phyloP scores from a whole-genome alignment of 31 red algal genomes.

The Asparagopsis taxiformis region DNA sequence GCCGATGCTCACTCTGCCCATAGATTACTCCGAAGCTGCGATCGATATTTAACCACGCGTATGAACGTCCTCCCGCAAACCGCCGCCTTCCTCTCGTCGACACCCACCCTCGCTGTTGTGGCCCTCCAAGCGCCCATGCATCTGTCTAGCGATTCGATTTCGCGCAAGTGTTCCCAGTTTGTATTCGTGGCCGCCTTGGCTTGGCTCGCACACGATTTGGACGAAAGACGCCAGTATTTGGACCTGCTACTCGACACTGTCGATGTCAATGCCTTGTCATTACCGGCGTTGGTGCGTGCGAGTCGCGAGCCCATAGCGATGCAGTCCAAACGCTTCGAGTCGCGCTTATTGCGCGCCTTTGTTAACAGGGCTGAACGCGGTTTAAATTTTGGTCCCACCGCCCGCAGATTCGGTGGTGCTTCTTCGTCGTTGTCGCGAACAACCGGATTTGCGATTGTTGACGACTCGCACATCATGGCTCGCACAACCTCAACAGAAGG shows the following conservation, averaged over 20 bases:
- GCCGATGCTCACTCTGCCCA: constrained; percentile 7
- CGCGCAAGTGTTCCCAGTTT: background rate
- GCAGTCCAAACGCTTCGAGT: background rate
- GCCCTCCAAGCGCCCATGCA: background rate
- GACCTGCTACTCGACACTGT: background rate
- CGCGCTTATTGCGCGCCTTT: constrained; percentile 7
- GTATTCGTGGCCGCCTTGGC: constrained; percentile 6
- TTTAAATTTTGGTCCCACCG: background rate
- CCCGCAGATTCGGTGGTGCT: background rate
- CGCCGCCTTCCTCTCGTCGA: background rate
- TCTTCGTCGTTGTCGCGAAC: background rate
- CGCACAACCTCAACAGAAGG: too few relatives aligned
- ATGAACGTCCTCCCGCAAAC: background rate
- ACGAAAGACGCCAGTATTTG: background rate
- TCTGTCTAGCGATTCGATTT: background rate
- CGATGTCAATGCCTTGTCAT: constrained; percentile 4
- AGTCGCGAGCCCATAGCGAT: constrained; percentile 5
- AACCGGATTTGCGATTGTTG: too few relatives aligned
- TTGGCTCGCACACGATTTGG: background rate
- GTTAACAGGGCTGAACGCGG: constrained; percentile 3
- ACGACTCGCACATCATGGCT: too few relatives aligned
- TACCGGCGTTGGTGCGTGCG: constrained; percentile 5
- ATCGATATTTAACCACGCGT: background rate
- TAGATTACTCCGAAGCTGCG: background rate
- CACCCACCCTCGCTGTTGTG: background rate